Base-by-base conservation (phyloP, 1,284 basidiomycete species). In the Boletus mariae region DNA sequence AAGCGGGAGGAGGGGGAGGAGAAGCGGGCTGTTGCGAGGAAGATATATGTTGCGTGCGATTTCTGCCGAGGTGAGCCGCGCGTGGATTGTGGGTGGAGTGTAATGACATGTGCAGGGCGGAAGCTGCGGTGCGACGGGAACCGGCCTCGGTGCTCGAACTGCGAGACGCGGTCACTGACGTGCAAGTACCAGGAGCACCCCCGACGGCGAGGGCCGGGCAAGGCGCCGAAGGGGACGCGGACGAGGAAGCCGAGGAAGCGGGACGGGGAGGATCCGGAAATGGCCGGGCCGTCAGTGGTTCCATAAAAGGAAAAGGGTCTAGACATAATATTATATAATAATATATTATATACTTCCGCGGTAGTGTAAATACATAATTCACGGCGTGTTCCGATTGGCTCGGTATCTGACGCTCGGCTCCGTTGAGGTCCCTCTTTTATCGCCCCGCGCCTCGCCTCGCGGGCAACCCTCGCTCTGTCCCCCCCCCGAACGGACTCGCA, bases 101-200 rank as follows among this genome's bases (percentile, higher is more conserved):
- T 58, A 45, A 28, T 37, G 54, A 46, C 32, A 54, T 45, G 56
- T 25, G 44, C 63, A 90, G 86, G 75, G 48, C 81, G 87, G 51
- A 90, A 90, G 67, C 76, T 89, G 56, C 77, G 80, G 15, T 90
- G 87, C 70, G 82, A 86, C 61, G 87, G 86, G 4, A 71, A 67
- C 6, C 75, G 73, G 54, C 87, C 86, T 31, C 67, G 71, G 7
- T 90, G 87, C 60, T 71, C 67, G 12, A 82, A 84, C 59, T 90
- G 87, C 68, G 63, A 59, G 25, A 73, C 73, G 28, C 79, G 80
- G 31, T 64, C 70, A 49, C 67, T 73, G 51, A 59, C 64, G 42
- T 90, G 87, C 65, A 65, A 64, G 51, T 90, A 88, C 69, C 77
- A 75, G 42, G 66, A 70, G 20, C 65, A 75, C 20, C 75, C 77